Evolutionary conservation across 495 filamentous ascomycete genomes (phyloP).

Genomic region (Clavariopsis aquatica): DNA sequence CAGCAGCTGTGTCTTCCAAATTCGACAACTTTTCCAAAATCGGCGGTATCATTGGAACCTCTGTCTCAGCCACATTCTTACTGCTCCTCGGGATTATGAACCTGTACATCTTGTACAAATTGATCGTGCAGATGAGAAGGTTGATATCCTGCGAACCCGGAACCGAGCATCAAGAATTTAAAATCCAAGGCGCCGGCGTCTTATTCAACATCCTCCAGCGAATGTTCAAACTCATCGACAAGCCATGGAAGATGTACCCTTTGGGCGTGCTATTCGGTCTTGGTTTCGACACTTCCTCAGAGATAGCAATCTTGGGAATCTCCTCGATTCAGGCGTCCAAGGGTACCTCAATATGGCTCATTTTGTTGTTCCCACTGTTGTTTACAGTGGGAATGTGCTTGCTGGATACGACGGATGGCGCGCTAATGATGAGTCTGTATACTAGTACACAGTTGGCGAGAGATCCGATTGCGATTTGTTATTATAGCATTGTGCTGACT

Average conservation of each 20-base stretch:
- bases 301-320: conserved; percentile 90
- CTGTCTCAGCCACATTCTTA: conserved; percentile 78
- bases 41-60: conserved; percentile 83
- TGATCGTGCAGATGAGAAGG: conserved; percentile 66
- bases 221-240: conserved; percentile 80
- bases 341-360: conserved; percentile 90
- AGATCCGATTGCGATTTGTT: conserved; percentile 83
- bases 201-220: conserved; percentile 70
- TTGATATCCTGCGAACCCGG: conserved; percentile 52
- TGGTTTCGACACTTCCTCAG: conserved; percentile 93
- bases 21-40: conserved; percentile 82
- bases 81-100: conserved; percentile 83
- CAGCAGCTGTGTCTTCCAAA: conserved; percentile 71
- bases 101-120: conserved; percentile 75
- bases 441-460: conserved; percentile 70
- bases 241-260: conserved; percentile 97
- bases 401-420: conserved; percentile 85
- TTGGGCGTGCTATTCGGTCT: conserved; percentile 88
- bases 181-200: conserved; percentile 75
- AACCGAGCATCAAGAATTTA: conserved; percentile 59
- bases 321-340: conserved; percentile 79
- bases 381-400: conserved; percentile 97
- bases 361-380: conserved; percentile 85
- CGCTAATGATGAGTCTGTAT: conserved; percentile 93
- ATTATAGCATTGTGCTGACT: conserved; percentile 91